Evolutionary conservation across 148 eudicot genomes (phyloP), one percentile per base, ranked within the genome.

Genomic region (Arbutus unedo): DNA sequence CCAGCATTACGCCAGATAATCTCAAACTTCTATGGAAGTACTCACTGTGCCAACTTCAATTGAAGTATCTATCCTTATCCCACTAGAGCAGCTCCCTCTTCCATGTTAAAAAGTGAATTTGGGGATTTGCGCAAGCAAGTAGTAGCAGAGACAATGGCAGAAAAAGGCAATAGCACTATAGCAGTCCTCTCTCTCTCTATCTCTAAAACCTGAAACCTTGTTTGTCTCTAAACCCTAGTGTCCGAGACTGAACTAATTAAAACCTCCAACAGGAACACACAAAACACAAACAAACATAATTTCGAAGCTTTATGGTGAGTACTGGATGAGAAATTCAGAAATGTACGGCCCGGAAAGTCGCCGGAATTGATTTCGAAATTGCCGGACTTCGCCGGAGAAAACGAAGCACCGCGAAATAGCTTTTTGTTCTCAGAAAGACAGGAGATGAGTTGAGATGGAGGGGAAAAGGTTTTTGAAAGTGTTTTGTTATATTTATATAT

Each of bases 381-480:
- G 56, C 55, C 78, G 16, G 78, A 19, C 23, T n/a, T 48, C 38
- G 60, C 79, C 60, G n/a, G 79, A 76, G 45, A 53, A 21, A 31
- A 38, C 79, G 59, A 44, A 51, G 60, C 51, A 25, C 3, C 19
- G 19, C 18, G 47, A 19, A 78, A 57, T 57, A 7, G 62, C 62
- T 18, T 5, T 18, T 57, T 6, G 38, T 23, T 64, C 55, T 7
- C 21, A 44, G 59, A 67, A 67, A 60, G 4, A 78, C 38, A 13
- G 53, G 73, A 60, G 70, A 47, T 47, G 64, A 70, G 43, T 15
- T 41, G 55, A 41, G 75, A 57, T 57, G 49, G 81, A 79, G 64
- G 75, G 83, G 31, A 73, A 74, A 83, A 49, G 87, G 66, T 44
- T 80, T 81, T 83, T 50, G 78, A 83, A 85, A 85, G 87, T 47